Evolutionary conservation across 2,329 filamentous ascomycete genomes (phyloP), one percentile per base, ranked within the genome.

Genomic region (Phoma sp.): DNA sequence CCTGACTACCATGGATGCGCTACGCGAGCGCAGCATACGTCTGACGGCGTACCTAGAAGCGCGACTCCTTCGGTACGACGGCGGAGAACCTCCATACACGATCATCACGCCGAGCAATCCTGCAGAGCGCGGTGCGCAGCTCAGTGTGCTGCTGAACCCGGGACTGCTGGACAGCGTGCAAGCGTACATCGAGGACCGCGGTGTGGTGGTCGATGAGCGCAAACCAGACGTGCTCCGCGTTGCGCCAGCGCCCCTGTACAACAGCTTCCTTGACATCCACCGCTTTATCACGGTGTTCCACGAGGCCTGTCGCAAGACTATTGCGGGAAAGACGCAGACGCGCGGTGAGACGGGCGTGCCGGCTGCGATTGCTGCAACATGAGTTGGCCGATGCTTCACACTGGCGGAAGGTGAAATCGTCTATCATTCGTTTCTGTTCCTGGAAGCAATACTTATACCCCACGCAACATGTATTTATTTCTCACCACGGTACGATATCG

Each of bases 181-280:
- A 54, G 77, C 79, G 36, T 81, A 81, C 23, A 73, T 96, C 23
- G 85, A 90, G 62, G 81, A 84, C 11, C 82, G 84, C 1, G 90
- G 88, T 1, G 86, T 95, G 2, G 83, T 96, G 1, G 86, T 90
- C 30, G 92, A 96, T 70, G 90, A 95, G 81, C 81, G 92, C 54
- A 91, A 90, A 73, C 92, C 93, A 1, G 87, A 93, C 69, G 92
- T 96, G 14, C 87, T 96, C 43, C 81, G 92, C 1, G 86, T 96
- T 1, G 91, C 92, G 2, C 92, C 93, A 1, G 88, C 90, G 34
- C 92, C 92, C 7, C 73, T 96, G 61, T 96, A 96, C 76, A 93
- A 93, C 67, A 86, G 84, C 0, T 96, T 90, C 70, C 80, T 81
- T 54, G 92, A 96, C 64, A 87, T 92, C 6, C 69, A 74, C 53